phyloP scores from a whole-genome alignment of 169 alveolate species.

The Plasmodium vivax region DNA sequence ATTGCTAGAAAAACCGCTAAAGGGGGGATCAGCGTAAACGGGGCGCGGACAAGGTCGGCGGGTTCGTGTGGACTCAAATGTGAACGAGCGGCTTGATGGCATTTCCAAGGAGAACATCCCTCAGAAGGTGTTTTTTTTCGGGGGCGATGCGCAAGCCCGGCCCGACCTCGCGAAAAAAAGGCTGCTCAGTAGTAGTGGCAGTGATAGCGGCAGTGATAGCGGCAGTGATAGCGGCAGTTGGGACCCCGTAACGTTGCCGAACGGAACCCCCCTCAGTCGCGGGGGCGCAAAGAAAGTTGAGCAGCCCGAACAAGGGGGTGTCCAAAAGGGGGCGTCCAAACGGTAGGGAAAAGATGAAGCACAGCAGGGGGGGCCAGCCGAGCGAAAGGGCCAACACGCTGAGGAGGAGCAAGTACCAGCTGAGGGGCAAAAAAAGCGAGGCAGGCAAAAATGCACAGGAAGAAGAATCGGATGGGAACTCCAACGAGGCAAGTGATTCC shows the following conservation, averaged over 20 bases:
- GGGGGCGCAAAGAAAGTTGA: background rate
- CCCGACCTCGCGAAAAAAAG: background rate
- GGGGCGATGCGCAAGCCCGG: background rate
- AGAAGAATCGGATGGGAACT: slow-evolving; percentile 4
- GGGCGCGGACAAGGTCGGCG: background rate
- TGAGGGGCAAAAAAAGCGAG: slow-evolving; percentile 24
- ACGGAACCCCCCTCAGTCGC: background rate
- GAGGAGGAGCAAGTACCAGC: slow-evolving; percentile 16
- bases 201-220: background rate
- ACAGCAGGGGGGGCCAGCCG: background rate
- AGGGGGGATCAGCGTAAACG: background rate
- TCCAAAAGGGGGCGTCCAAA: too few species aligned
- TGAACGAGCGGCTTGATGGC: background rate
- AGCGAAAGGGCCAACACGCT: background rate
- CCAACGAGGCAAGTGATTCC: background rate
- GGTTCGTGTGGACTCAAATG: background rate
- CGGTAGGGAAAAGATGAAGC: background rate
- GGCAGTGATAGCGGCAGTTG: too few species aligned
- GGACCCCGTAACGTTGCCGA: background rate
- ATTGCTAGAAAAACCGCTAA: background rate
- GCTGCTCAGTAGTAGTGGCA: background rate
- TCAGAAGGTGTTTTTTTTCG: background rate
- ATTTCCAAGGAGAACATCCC: background rate
- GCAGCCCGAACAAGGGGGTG: background rate
- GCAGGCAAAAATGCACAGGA: slow-evolving; percentile 14